Evolutionary conservation across 1,284 basidiomycete genomes (phyloP).

Genomic region (Cutaneotrichosporon arboriforme): DNA sequence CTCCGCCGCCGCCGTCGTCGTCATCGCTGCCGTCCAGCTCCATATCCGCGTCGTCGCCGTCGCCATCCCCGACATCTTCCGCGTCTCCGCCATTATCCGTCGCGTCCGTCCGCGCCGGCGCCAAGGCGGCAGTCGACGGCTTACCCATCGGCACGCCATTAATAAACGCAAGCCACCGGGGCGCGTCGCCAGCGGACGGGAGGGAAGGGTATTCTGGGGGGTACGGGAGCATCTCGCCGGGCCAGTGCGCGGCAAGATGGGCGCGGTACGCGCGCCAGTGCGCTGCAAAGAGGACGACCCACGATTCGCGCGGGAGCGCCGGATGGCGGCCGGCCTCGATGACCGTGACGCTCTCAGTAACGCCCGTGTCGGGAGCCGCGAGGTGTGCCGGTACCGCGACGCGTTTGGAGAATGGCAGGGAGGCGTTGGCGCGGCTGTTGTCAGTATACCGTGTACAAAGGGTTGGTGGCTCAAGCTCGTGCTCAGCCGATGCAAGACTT

Average conservation of each 20-base stretch:
- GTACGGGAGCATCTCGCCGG: constrained; percentile 9
- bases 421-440: constrained; percentile 21
- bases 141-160: constrained; percentile 5
- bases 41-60: constrained; percentile 2
- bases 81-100: too few species aligned
- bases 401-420: constrained; percentile 29
- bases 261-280: constrained; percentile 26
- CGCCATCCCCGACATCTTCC: too few species aligned
- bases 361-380: not conserved
- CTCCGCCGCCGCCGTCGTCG: constrained; percentile 13
- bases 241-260: constrained; percentile 12
- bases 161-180: constrained; percentile 14
- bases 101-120: too few species aligned
- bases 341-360: not conserved
- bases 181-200: constrained; percentile 10
- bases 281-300: constrained; percentile 27
- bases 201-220: constrained; percentile 18
- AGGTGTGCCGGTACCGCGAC: constrained; percentile 10
- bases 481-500: not conserved
- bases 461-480: too few species aligned
- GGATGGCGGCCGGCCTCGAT: constrained; percentile 6
- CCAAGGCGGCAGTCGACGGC: not conserved
- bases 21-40: constrained; percentile 8
- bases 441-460: too few species aligned
- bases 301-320: constrained; percentile 31